phyloP scores from a whole-genome alignment of 2,329 filamentous ascomycete species.

The Aspergillus ochraceoroseus region DNA sequence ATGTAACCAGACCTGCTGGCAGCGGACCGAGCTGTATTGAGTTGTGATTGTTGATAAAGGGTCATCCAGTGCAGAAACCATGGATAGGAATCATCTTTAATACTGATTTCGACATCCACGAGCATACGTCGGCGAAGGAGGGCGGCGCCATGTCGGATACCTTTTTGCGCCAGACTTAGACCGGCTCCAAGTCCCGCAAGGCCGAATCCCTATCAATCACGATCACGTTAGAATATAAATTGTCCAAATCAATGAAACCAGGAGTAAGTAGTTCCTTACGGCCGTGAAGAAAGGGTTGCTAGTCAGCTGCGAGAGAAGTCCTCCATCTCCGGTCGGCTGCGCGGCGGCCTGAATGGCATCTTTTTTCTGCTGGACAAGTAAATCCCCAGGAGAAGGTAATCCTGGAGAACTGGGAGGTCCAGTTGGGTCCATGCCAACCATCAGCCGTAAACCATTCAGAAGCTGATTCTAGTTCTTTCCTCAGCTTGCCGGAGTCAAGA shows the following conservation, averaged over 20 bases:
- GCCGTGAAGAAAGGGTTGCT: constrained; percentile 50
- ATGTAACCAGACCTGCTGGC: constrained; percentile 43
- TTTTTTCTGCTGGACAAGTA: constrained; percentile 36
- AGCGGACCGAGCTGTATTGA: constrained; percentile 51
- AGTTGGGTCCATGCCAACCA: constrained; percentile 38
- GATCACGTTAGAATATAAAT: not conserved
- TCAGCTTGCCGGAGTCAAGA: too few species aligned
- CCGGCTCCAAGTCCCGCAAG: constrained; percentile 82
- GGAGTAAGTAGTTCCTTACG: constrained; percentile 29
- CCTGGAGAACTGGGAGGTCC: constrained; percentile 28
- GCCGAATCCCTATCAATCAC: constrained; percentile 63
- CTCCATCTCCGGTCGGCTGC: constrained; percentile 35
- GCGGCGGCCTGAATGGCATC: constrained; percentile 28
- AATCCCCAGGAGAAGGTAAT: constrained; percentile 31
- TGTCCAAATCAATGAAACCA: not conserved
- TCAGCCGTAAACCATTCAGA: constrained; percentile 10
- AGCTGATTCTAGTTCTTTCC: too few species aligned
- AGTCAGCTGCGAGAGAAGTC: constrained; percentile 44
- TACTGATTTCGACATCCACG: constrained; percentile 92
- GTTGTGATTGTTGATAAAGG: constrained; percentile 63
- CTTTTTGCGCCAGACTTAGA: constrained; percentile 73
- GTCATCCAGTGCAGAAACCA: constrained; percentile 97
- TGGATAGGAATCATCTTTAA: constrained; percentile 85
- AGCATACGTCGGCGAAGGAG: constrained; percentile 79
- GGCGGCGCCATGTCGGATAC: constrained; percentile 64